Evolutionary conservation across 139 green algal genomes (phyloP), one percentile per base, ranked within the genome.

Genomic region (Volvox reticuliferus): DNA sequence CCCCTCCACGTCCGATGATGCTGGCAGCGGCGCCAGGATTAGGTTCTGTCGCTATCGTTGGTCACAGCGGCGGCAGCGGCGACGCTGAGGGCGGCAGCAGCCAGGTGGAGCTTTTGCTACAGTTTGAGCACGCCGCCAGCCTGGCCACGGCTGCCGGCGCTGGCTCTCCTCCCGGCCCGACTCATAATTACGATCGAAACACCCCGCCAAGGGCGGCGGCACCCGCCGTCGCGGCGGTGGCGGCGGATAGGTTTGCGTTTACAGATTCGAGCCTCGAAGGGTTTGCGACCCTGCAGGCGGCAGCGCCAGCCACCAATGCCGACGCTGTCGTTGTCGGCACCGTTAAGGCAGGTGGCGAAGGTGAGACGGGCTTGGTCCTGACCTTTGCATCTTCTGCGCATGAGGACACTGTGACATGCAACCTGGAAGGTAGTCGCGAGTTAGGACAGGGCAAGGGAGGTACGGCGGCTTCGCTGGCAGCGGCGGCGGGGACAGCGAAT

Each of bases 71-170:
- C 82, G 50, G 81, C 50, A 28, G 79, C 79, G 50, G 61, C 21
- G 61, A n/a, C 62, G 61, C 0, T 33, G 81, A 35, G 12, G 63
- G 30, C 22, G 63, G 82, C 20, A 36, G 33, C 63, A 88, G 82
- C 35, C 82, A 88, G 82, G 24, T 88, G 63, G 82, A 79, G 82
- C 33, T 88, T 24, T 33, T 67, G 82, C 65, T 88, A 62, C 82
- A 75, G 32, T 26, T 88, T 33, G 65, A 88, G 82, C 33, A 0
- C 33, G 26, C 9, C 24, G 50, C 35, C 79, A 71, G 32, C 26
- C 17, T 32, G 78, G 37, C 78, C 78, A 35, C 20, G 6, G 16
- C 16, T 33, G 78, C 76, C 32, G 24, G 1, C 76, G 76, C 76
- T 6, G 76, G 1, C 32, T 55, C 9, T 5, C 44, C 44, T 55